Evolutionary conservation across 345 rosid species (phyloP).

Genomic region (Sonneratia caseolaris): DNA sequence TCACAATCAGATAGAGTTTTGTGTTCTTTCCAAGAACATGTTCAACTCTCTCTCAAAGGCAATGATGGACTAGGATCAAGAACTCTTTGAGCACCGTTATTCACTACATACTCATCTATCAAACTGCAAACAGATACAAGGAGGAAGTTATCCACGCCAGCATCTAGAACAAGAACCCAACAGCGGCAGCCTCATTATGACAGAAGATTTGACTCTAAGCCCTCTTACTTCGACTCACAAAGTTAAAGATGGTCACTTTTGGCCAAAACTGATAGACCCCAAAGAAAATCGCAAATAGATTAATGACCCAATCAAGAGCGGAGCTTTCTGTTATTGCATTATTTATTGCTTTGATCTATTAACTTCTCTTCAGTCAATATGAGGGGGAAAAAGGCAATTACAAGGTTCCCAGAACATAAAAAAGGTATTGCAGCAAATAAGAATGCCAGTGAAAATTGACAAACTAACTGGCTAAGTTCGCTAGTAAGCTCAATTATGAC

Average conservation of each 20-base stretch:
- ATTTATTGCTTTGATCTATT: not conserved
- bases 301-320: not conserved
- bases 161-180: not conserved
- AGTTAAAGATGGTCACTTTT: not conserved
- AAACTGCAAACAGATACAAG: not conserved
- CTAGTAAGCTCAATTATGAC: not conserved
- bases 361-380: not conserved
- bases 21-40: not conserved
- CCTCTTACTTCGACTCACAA: not conserved
- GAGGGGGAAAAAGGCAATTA: not conserved
- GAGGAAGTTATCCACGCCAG: not conserved
- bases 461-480: not conserved
- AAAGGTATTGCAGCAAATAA: not conserved
- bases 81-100: not conserved
- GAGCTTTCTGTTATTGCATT: not conserved
- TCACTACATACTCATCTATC: not conserved
- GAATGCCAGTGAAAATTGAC: not conserved
- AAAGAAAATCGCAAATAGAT: not conserved
- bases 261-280: not conserved
- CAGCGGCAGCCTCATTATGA: not conserved
- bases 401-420: not conserved
- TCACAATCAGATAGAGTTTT: not conserved
- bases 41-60: not conserved
- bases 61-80: not conserved
- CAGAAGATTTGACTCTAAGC: not conserved